phyloP scores from a whole-genome alignment of 306 rosid species.

The Vigna radiata region DNA sequence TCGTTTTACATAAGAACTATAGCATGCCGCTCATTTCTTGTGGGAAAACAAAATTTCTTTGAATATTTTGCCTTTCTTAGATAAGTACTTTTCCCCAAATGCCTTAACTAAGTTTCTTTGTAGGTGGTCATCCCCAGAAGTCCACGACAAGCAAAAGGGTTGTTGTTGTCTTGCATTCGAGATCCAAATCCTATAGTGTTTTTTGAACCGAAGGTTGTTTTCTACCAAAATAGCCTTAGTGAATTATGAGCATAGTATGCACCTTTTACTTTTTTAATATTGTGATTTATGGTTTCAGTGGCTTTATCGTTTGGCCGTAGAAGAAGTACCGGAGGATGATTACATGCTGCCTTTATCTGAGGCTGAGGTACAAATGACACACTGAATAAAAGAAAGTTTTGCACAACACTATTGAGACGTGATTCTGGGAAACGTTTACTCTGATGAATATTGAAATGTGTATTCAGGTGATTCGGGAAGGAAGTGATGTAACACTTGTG shows the following conservation, averaged over 20 bases:
- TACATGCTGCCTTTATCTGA: slow-evolving; percentile 88
- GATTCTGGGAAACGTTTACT: slow-evolving; percentile 5
- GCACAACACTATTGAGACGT: slow-evolving; percentile 3
- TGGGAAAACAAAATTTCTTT: slow-evolving; percentile 19
- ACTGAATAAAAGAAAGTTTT: slow-evolving; percentile 29
- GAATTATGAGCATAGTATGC: slow-evolving; percentile 8
- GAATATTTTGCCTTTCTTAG: neutral
- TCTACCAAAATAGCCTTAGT: slow-evolving; percentile 20
- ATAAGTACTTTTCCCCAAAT: slow-evolving; percentile 19
- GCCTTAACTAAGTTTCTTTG: slow-evolving; percentile 39
- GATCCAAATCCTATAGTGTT: slow-evolving; percentile 94
- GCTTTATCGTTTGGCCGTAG: slow-evolving; percentile 96
- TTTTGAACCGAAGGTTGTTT: slow-evolving; percentile 90
- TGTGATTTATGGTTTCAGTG: slow-evolving; percentile 62
- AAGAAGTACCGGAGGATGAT: slow-evolving; percentile 93
- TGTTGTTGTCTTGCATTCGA: slow-evolving; percentile 82
- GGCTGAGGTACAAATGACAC: slow-evolving; percentile 76
- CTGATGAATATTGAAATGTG: slow-evolving; percentile 36
- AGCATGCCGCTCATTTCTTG: neutral
- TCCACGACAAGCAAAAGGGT: slow-evolving; percentile 91
- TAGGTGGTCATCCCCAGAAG: slow-evolving; percentile 98
- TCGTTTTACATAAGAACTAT: neutral
- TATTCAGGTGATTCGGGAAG: slow-evolving; percentile 77
- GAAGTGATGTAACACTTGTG: slow-evolving; percentile 88
- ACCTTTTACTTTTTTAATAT: slow-evolving; percentile 25